Evolutionary conservation across 345 rosid genomes (phyloP).

Genomic region (Eucalyptus pauciflora): DNA sequence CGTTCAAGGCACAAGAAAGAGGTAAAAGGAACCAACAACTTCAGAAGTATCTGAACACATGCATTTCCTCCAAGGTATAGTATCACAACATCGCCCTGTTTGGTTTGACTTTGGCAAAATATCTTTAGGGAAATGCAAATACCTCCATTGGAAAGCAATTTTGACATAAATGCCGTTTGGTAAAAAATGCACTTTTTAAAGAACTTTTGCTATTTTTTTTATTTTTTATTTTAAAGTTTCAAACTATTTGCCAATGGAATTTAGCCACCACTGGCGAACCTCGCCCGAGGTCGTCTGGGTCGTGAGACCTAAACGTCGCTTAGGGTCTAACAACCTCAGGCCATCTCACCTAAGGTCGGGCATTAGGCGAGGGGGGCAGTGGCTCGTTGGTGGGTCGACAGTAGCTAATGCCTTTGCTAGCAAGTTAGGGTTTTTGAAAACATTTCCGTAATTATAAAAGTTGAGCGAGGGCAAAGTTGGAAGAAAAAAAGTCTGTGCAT

Average conservation of each 20-base stretch:
- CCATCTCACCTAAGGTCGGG: neutral
- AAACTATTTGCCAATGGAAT: no score
- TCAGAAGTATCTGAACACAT: slow-evolving; percentile 31
- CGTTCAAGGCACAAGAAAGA: slow-evolving; percentile 49
- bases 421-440: neutral
- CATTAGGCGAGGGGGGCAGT: accelerated
- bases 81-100: accelerated
- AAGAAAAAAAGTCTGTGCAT: neutral
- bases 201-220: no score
- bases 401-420: neutral
- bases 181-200: no score
- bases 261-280: accelerated
- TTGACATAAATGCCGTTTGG: neutral
- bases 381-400: no score
- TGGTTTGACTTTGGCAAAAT: neutral
- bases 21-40: slow-evolving; percentile 48
- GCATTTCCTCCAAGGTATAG: slow-evolving; percentile 46
- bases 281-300: accelerated
- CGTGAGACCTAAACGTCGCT: neutral
- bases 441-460: no score
- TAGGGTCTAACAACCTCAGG: neutral
- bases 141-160: neutral
- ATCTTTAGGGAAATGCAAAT: no score
- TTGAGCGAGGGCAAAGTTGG: neutral
- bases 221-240: neutral